phyloP scores from a whole-genome alignment of 2,329 filamentous ascomycete species.

The Neonectria ditissima region DNA sequence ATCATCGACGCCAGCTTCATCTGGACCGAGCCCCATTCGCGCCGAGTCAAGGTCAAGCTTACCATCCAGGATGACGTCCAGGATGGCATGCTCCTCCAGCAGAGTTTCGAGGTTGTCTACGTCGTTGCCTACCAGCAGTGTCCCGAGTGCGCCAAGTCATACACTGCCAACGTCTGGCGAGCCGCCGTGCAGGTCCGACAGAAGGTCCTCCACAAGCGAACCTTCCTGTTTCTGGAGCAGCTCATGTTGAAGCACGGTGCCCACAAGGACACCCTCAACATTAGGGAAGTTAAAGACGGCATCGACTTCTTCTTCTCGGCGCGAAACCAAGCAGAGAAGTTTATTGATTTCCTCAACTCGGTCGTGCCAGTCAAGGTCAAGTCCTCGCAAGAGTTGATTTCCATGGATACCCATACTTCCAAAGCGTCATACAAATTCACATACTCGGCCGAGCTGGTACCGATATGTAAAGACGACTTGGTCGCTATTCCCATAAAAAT shows the following conservation, averaged over 20 bases:
- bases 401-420: slow-evolving; percentile 90
- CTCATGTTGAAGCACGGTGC: slow-evolving; percentile 94
- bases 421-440: slow-evolving; percentile 95
- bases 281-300: slow-evolving; percentile 95
- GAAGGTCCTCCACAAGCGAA: slow-evolving; percentile 95
- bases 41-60: slow-evolving; percentile 92
- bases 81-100: slow-evolving; percentile 80
- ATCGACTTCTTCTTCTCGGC: slow-evolving; percentile 95
- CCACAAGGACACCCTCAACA: slow-evolving; percentile 94
- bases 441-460: slow-evolving; percentile 88
- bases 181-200: slow-evolving; percentile 95
- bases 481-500: slow-evolving; percentile 93
- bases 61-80: slow-evolving; percentile 82
- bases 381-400: slow-evolving; percentile 87
- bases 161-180: slow-evolving; percentile 95
- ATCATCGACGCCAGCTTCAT: slow-evolving; percentile 97
- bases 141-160: slow-evolving; percentile 94
- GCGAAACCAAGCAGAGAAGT: slow-evolving; percentile 91
- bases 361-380: slow-evolving; percentile 83
- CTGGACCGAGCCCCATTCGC: slow-evolving; percentile 98
- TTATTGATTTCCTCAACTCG: slow-evolving; percentile 89
- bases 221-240: slow-evolving; percentile 81
- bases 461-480: slow-evolving; percentile 96
- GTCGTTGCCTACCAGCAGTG: slow-evolving; percentile 93
- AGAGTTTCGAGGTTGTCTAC: slow-evolving; percentile 95